A percentile compares a stretch with the other conserved stretches of the same genome.
These are phyloP conservation scores for Rosa rugosa DNA, from an alignment of 306 rosid species.

Conservation along the genomic window DNA sequence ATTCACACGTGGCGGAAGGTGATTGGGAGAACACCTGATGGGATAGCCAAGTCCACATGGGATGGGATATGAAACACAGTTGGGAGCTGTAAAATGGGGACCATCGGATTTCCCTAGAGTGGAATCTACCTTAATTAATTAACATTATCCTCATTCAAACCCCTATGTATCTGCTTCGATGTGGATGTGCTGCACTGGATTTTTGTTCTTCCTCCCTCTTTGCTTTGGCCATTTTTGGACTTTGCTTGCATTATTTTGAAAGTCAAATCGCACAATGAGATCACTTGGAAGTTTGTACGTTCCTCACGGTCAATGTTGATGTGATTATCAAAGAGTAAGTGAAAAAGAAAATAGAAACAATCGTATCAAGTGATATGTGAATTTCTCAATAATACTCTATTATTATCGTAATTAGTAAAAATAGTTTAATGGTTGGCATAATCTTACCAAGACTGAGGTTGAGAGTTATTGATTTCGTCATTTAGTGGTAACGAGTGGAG, in stretches of 20 bases:
- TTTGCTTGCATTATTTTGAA: background rate
- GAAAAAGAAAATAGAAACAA: too few species aligned
- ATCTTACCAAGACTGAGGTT: too few species aligned
- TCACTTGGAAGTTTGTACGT: background rate
- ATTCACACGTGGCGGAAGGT: slow-evolving; percentile 24
- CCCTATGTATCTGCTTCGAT: slow-evolving; percentile 17
- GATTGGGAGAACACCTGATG: slow-evolving; percentile 29
- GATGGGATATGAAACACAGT: slow-evolving; percentile 29
- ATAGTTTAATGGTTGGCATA: too few species aligned
- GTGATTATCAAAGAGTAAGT: background rate
- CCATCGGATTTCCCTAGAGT: slow-evolving; percentile 18
- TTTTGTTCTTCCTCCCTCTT: background rate
- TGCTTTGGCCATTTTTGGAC: background rate
- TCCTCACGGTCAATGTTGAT: background rate
- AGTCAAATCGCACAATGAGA: background rate
- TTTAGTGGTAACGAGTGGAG: too few species aligned
- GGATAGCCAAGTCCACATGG: slow-evolving; percentile 41
- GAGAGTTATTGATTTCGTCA: too few species aligned
- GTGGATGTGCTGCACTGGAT: slow-evolving; percentile 26
- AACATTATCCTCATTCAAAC: slow-evolving; percentile 25
- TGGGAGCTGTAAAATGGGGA: slow-evolving; percentile 36
- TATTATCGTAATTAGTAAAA: too few species aligned
- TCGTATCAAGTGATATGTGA: background rate
- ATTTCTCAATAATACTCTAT: too few species aligned
- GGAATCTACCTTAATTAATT: slow-evolving; percentile 26